Conservation (phyloP, 1,284 basidiomycete species). For the Tetrapyrgos nigripes region DNA sequence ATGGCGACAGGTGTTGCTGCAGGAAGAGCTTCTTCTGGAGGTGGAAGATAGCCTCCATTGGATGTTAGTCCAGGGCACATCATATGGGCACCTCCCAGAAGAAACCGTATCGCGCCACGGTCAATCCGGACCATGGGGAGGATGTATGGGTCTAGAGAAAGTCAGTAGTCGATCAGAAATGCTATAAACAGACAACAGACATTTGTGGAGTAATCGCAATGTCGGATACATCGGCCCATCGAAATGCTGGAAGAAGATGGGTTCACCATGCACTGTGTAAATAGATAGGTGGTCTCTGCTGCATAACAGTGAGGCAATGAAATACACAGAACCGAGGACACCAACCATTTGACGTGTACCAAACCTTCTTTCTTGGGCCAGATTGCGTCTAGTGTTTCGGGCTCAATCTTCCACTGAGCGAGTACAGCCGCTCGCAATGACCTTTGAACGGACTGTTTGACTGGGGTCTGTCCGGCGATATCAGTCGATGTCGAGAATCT, state of each 20-base stretch:
- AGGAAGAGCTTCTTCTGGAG: slow-evolving; percentile 71
- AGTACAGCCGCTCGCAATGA: slow-evolving; percentile 84
- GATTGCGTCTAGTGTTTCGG: slow-evolving; percentile 85
- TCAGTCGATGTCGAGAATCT: slow-evolving; percentile 90
- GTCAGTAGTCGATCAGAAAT: slow-evolving; percentile 7
- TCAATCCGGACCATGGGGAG: slow-evolving; percentile 92
- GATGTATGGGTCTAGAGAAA: slow-evolving; percentile 80
- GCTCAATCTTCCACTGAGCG: slow-evolving; percentile 85
- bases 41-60: slow-evolving; percentile 87
- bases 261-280: slow-evolving; percentile 86
- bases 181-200: slow-evolving; percentile 52
- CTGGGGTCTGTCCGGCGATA: slow-evolving; percentile 90
- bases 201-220: slow-evolving; percentile 89
- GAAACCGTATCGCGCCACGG: slow-evolving; percentile 97
- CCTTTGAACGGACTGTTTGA: slow-evolving; percentile 95
- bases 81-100: slow-evolving; percentile 93
- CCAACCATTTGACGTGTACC: slow-evolving; percentile 94
- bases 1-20: slow-evolving; percentile 85
- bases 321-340: slow-evolving; percentile 23
- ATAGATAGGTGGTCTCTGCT: slow-evolving; percentile 97
- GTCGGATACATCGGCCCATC: slow-evolving; percentile 94
- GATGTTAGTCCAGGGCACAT: slow-evolving; percentile 98
- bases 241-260: slow-evolving; percentile 97
- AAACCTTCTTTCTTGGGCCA: slow-evolving; percentile 99
- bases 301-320: slow-evolving; percentile 4